Base-by-base conservation (phyloP, 1,284 basidiomycete species). In the Cryptococcus deneoformans region DNA sequence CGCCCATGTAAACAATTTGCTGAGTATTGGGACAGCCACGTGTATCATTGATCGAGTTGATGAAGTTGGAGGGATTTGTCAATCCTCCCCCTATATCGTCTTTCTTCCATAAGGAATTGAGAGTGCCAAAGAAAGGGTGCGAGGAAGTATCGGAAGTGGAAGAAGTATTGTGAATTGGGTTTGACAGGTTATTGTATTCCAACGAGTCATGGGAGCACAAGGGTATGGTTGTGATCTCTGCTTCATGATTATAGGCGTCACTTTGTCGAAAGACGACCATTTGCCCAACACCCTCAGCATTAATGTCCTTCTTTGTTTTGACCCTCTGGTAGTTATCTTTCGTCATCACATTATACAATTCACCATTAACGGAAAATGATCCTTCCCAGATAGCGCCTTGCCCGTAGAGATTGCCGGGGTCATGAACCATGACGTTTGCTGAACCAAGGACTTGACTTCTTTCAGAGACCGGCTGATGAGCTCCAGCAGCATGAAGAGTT, bases 1-100 rank as follows among this genome's bases (percentile, higher is more conserved):
- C 87, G 24, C 92, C 92, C 64, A 78, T 72, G 76, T 87, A 81
- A 62, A 92, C 85, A 56, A 92, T 82, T 77, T 85, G 84, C 69
- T 87, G 87, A 0, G 82, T 80, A 47, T 78, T 84, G 1, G 90
- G 88, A 73, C 92, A 95, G 9, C 92, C 91, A 2, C 76, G 72
- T 1, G 81, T 85, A 24, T 83, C 78, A 35, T 86, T 88, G 63
- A 92, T 92, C 42, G 75, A 79, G 65, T 82, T 75, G 53, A 82
- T 81, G 69, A 88, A 92, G 75, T 88, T 91, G 58, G 57, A 62
- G 7, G 63, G 58, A 42, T 55, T 52, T 12, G 55, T 60, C 62
- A 65, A 65, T 11, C 63, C 65, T 5, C 69, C 67, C 5, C 51
- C 53, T 12, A 68, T 73, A 58, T 74, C 70, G 42, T 69, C 67